phyloP scores from a whole-genome alignment of 2,329 filamentous ascomycete species.

The Apiospora arundinis region DNA sequence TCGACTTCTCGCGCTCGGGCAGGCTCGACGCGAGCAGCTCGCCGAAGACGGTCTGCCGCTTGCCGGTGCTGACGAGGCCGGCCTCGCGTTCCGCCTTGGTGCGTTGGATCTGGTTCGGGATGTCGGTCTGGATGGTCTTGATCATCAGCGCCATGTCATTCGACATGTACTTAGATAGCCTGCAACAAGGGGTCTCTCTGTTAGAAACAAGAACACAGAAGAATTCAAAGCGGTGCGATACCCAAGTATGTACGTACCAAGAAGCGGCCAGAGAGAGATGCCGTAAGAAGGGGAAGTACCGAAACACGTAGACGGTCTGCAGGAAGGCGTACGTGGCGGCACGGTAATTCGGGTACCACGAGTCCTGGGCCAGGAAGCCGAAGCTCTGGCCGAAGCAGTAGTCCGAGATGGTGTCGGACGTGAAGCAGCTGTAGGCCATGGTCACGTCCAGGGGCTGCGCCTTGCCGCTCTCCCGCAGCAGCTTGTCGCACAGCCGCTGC shows the following conservation, averaged over 20 bases:
- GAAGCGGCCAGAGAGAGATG: slow-evolving; percentile 23
- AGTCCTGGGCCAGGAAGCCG: slow-evolving; percentile 36
- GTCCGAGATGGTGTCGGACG: slow-evolving; percentile 44
- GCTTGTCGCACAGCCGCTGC: slow-evolving; percentile 36
- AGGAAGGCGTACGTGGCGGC: slow-evolving; percentile 30
- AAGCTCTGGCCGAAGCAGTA: slow-evolving; percentile 47
- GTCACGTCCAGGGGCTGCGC: slow-evolving; percentile 41
- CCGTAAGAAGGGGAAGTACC: slow-evolving; percentile 35
- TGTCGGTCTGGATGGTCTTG: slow-evolving; percentile 28
- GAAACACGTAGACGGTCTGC: slow-evolving; percentile 32
- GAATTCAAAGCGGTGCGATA: not conserved
- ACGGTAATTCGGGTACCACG: slow-evolving; percentile 45
- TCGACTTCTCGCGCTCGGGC: slow-evolving; percentile 28
- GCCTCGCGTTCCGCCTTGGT: slow-evolving; percentile 27
- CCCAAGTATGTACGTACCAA: too few relatives aligned
- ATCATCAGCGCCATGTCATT: slow-evolving; percentile 31
- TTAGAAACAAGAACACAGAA: too few relatives aligned
- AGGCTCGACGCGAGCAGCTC: slow-evolving; percentile 30
- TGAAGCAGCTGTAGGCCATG: slow-evolving; percentile 48
- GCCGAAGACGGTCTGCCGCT: slow-evolving; percentile 32
- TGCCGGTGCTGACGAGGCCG: slow-evolving; percentile 25
- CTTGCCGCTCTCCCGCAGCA: slow-evolving; percentile 35
- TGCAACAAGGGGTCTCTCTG: too few relatives aligned
- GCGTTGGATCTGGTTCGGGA: slow-evolving; percentile 28
- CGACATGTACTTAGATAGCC: slow-evolving; percentile 32